Percentiles rank a stretch among this genome's conserved stretches.
phyloP scores from a whole-genome alignment of 2,329 filamentous ascomycete species.

The Thyridium curvatum region DNA sequence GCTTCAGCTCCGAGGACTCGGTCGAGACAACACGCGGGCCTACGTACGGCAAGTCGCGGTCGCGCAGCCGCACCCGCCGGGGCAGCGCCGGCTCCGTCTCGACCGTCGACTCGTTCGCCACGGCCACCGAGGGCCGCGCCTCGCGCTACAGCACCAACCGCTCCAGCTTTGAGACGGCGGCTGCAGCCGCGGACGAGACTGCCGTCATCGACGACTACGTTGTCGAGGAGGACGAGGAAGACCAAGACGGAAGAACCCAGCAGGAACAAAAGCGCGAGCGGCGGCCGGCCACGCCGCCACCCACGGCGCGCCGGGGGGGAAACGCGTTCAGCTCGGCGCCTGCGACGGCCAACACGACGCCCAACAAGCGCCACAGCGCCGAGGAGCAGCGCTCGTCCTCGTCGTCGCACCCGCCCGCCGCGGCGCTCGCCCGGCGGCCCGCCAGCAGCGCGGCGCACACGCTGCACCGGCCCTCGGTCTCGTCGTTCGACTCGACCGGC shows the following conservation, averaged over 20 bases:
- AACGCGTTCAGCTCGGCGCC: not conserved
- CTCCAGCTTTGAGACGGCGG: conserved; percentile 9
- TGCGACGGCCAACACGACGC: not conserved
- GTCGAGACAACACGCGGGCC: conserved; percentile 55
- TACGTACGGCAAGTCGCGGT: conserved; percentile 8
- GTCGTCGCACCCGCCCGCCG: conserved; percentile 7
- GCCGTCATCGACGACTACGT: conserved; percentile 6
- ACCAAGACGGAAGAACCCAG: conserved; percentile 10
- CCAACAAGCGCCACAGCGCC: conserved; percentile 7
- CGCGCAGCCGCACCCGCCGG: conserved; percentile 22
- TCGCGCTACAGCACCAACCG: conserved; percentile 21
- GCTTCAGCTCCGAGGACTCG: conserved; percentile 53
- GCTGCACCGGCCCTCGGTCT: conserved; percentile 48
- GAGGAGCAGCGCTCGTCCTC: conserved; percentile 8
- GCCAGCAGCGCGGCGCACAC: conserved; percentile 29
- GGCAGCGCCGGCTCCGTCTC: conserved; percentile 44
- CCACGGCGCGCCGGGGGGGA: not conserved
- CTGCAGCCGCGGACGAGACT: conserved; percentile 6
- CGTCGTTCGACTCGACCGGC: conserved; percentile 51
- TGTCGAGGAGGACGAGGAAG: conserved; percentile 1
- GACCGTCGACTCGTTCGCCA: conserved; percentile 49
- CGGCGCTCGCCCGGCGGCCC: conserved; percentile 35
- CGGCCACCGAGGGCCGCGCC: conserved; percentile 43
- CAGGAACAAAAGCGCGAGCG: not conserved
- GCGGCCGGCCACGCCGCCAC: conserved; percentile 1